A percentile compares a stretch with the other conserved stretches of the same genome.
These are phyloP conservation scores for Xylariaceae sp. DNA, from an alignment of 2,329 filamentous ascomycete species.

Conservation along the genomic window DNA sequence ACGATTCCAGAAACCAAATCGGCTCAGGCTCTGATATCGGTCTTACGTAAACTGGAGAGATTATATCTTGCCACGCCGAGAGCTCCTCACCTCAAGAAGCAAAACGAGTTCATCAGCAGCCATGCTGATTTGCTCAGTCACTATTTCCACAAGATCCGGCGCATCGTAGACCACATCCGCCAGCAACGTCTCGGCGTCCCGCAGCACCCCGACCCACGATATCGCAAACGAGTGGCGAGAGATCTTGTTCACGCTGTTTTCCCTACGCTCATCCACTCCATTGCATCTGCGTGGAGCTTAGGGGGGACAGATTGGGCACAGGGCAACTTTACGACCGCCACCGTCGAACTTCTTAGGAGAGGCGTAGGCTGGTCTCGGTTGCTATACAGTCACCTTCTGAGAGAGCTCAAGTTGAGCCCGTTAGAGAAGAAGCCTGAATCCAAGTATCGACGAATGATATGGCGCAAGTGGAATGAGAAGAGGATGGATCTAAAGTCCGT, in stretches of 20 bases:
- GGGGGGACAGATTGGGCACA: conserved; percentile 18
- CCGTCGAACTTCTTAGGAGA: conserved; percentile 22
- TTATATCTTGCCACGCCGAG: conserved; percentile 17
- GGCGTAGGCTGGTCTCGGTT: conserved; percentile 21
- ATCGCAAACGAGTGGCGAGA: conserved; percentile 16
- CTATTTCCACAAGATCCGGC: conserved; percentile 23
- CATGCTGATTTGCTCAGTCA: conserved; percentile 21
- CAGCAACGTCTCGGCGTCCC: conserved; percentile 10
- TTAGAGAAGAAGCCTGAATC: conserved; percentile 3
- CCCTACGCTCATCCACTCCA: conserved; percentile 24
- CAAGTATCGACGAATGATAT: conserved; percentile 1
- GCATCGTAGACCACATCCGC: conserved; percentile 20
- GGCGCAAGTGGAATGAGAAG: conserved; percentile 4
- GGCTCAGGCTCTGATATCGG: conserved; percentile 16
- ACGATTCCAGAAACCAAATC: conserved; percentile 14
- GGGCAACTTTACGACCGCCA: conserved; percentile 22
- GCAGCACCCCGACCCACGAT: conserved; percentile 6
- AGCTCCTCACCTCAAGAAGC: conserved; percentile 19
- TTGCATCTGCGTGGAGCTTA: conserved; percentile 24
- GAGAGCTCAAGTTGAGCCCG: conserved; percentile 7
- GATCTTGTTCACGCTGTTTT: conserved; percentile 24
- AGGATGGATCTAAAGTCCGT: conserved; percentile 18
- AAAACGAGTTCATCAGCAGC: conserved; percentile 24
- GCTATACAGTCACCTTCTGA: conserved; percentile 20
- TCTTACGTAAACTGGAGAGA: conserved; percentile 25